A percentile compares a stretch with the other conserved stretches of the same genome.
Evolutionary conservation across 257 asterid species (phyloP).

Genomic region (Parsonsia alboflavescens): DNA sequence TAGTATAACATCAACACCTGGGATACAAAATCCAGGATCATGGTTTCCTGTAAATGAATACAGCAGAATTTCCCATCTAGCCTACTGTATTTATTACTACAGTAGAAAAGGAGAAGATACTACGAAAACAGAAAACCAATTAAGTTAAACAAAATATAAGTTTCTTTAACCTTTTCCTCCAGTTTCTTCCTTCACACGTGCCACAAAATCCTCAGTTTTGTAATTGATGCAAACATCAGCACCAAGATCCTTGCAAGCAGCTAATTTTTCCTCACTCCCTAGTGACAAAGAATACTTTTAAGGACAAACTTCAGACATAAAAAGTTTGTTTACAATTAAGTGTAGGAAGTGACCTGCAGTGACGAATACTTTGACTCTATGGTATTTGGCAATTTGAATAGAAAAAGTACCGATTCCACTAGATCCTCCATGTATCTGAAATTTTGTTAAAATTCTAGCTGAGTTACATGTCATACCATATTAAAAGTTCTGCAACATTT

Average conservation of each 20-base stretch:
- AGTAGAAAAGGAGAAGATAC: neutral
- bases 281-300: slow-evolving; percentile 10
- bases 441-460: neutral
- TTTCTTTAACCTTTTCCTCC: slow-evolving; percentile 61
- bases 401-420: slow-evolving; percentile 99
- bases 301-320: neutral
- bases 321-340: neutral
- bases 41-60: neutral
- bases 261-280: slow-evolving; percentile 92
- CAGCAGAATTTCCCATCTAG: neutral
- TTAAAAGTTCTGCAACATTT: neutral
- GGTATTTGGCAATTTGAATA: slow-evolving; percentile 80
- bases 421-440: slow-evolving; percentile 96
- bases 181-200: slow-evolving; percentile 88
- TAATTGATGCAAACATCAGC: slow-evolving; percentile 96
- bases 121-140: too few relatives aligned
- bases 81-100: neutral
- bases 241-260: slow-evolving; percentile 89
- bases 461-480: too few relatives aligned
- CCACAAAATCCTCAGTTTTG: slow-evolving; percentile 84
- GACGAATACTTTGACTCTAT: slow-evolving; percentile 66
- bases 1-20: slow-evolving; percentile 92
- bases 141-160: neutral
- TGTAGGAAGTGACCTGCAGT: slow-evolving; percentile 69
- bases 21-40: slow-evolving; percentile 10